Base-by-base conservation (phyloP, 192 early-diverging fungal genomes). In the Ambispora gerdemannii region DNA sequence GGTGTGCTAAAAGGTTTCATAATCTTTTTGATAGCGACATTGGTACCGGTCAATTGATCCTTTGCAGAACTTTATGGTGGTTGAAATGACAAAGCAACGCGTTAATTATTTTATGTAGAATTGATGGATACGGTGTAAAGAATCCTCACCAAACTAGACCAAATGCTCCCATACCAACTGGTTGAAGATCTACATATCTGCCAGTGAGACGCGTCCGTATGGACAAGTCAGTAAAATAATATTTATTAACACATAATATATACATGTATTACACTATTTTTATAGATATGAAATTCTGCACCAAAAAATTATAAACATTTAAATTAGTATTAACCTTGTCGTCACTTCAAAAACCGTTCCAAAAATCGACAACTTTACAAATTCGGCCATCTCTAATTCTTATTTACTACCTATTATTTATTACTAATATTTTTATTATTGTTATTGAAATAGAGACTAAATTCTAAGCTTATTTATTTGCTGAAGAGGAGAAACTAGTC, bases 151-250 rank as follows among this genome's bases (percentile, higher is more conserved):
- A 98, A 24, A 98, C 96, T 6, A 98, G 83, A 77, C 96, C 96
- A 78, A 97, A 98, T 3, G 96, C 93, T 43, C 96, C 96, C 91
- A 97, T 94, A 32, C 96, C 96, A 22, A 98, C 91, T 8, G 95
- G 92, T 75, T 95, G 89, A 53, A 97, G 82, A 80, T 95, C 89
- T 10, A 90, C 88, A 86, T 97, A 97, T 72, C 91, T 91, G 73
- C 33, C 66, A n/a, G n/a, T n/a, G n/a, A n/a, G n/a, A n/a, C n/a
- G n/a, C n/a, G n/a, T n/a, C n/a, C n/a, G n/a, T n/a, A n/a, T n/a
- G n/a, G n/a, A n/a, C n/a, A n/a, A n/a, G n/a, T n/a, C n/a, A n/a
- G n/a, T n/a, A 30, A 25, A 63, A 20, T 3, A 25, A 25, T 22
- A 58, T 72, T 30, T 53, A 27, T 10, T 8, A 71, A 7, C 30